These are phyloP conservation scores for Boletus pseudo-olivaceus DNA, from an alignment of 768 basidiomycete species.

Conservation along the genomic window DNA sequence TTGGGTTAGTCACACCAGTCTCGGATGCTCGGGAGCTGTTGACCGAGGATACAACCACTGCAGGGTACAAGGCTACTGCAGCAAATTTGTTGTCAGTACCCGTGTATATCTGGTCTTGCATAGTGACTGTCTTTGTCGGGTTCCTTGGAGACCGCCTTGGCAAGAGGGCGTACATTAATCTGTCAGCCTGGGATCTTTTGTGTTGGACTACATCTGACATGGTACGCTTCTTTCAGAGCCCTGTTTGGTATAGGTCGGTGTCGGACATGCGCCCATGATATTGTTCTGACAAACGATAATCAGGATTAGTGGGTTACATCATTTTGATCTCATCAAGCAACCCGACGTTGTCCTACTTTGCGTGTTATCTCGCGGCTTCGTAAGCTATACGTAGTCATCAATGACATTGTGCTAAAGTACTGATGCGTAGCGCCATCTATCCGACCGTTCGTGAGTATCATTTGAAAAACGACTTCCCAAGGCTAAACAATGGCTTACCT, in stretches of 20 bases:
- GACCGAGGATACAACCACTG: neutral
- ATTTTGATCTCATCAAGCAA: constrained; percentile 60
- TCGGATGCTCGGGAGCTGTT: neutral
- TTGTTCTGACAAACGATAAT: neutral
- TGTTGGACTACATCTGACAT: constrained; percentile 2
- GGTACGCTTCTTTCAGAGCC: constrained; percentile 11
- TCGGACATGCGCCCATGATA: neutral
- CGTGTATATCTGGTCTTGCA: constrained; percentile 70
- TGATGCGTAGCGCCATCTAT: constrained; percentile 39
- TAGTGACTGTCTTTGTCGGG: constrained; percentile 61
- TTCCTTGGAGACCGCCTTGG: constrained; percentile 58
- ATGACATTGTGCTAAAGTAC: neutral
- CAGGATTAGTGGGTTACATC: constrained; percentile 57
- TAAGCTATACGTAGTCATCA: constrained; percentile 33
- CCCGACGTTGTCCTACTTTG: constrained; percentile 68
- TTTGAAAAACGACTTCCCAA: neutral
- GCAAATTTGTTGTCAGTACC: constrained; percentile 78
- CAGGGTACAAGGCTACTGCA: constrained; percentile 58
- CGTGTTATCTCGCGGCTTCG: constrained; percentile 68
- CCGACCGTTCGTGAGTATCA: constrained; percentile 41
- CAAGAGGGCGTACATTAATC: constrained; percentile 55
- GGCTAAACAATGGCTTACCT: neutral
- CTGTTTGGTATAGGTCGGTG: constrained; percentile 33
- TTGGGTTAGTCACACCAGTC: constrained; percentile 15
- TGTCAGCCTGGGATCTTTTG: constrained; percentile 39